Evolutionary conservation across 768 basidiomycete genomes (phyloP), one percentile per base, ranked within the genome.

Genomic region (Rhizopogon rudus): DNA sequence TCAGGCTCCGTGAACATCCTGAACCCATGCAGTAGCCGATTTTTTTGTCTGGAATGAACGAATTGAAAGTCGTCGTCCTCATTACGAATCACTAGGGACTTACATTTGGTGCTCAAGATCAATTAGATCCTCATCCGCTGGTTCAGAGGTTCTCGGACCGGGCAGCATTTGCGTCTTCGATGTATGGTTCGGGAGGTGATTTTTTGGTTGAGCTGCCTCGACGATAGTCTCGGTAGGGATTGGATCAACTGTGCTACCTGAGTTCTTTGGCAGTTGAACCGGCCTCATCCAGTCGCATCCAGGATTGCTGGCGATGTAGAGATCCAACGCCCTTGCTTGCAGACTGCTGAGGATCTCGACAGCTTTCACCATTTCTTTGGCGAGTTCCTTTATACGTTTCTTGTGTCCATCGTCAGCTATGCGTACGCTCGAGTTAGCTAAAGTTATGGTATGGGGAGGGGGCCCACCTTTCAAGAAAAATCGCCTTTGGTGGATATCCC

Each of bases 401-500:
- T 61, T 67, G 50, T 72, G 67, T 17, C 67, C 63, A 33, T 63
- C 60, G 29, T 72, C 70, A 53, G 60, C 70, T 71, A 52, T 28
- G 12, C 41, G 10, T 33, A 17, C 10, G n/a, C 22, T 9, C 5
- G 16, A 3, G 6, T 31, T 6, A 40, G 44, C 40, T 31, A 20
- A 25, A 20, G 17, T 10, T n/a, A 40, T 40, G 14, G 25, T 10
- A 2, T 9, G 7, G 9, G 20, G 14, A 41, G n/a, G 17, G n/a
- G 0, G 56, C 64, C 12, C 35, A 63, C 71, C 60, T 60, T 71
- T 69, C 6, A 71, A 44, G 40, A 71, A 70, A 57, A 72, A 73
- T 2, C 70, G 62, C n/a, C 44, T 58, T 6, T 61, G 57, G 37
- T 73, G 73, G 25, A 73, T 62, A 1, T 65, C 58, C 29, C 70